phyloP scores from a whole-genome alignment of 371 early-diverging fungal species.

The Mitosporidium daphniae region DNA sequence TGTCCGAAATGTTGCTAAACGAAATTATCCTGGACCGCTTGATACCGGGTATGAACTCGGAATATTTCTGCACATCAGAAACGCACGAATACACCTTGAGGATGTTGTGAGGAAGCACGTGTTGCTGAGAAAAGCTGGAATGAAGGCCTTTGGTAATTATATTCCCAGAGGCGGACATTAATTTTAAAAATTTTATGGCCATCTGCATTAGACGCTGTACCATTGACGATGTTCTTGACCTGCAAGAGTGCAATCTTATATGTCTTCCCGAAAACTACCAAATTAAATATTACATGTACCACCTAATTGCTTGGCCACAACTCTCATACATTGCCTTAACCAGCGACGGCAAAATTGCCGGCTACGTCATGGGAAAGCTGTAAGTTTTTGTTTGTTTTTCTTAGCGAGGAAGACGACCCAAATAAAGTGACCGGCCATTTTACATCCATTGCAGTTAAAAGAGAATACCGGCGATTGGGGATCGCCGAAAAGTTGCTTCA shows the following conservation, averaged over 20 bases:
- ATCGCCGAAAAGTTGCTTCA: slow-evolving; percentile 70
- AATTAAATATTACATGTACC: slow-evolving; percentile 88
- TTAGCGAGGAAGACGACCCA: slow-evolving; percentile 9
- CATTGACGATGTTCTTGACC: slow-evolving; percentile 29
- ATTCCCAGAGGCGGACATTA: too few species aligned
- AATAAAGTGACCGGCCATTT: slow-evolving; percentile 59
- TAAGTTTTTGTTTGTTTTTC: slow-evolving; percentile 8
- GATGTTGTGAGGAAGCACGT: too few species aligned
- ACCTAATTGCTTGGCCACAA: slow-evolving; percentile 71
- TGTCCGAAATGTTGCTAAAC: too few species aligned
- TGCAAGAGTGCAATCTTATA: slow-evolving; percentile 72
- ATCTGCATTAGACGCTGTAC: too few species aligned
- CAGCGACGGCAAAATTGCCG: slow-evolving; percentile 47
- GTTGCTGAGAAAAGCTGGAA: too few species aligned
- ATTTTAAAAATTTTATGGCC: too few species aligned
- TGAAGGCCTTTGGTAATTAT: too few species aligned
- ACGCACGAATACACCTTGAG: too few species aligned
- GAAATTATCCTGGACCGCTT: too few species aligned
- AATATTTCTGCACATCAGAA: too few species aligned
- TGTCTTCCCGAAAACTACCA: slow-evolving; percentile 91
- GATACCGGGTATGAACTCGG: too few species aligned
- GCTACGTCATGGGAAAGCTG: slow-evolving; percentile 85
- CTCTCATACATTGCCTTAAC: slow-evolving; percentile 71
- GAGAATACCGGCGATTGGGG: slow-evolving; percentile 63
- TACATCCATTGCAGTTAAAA: slow-evolving; percentile 68